phyloP scores from a whole-genome alignment of 1,139 yeast genomes.

The Yamadazyma sp. region DNA sequence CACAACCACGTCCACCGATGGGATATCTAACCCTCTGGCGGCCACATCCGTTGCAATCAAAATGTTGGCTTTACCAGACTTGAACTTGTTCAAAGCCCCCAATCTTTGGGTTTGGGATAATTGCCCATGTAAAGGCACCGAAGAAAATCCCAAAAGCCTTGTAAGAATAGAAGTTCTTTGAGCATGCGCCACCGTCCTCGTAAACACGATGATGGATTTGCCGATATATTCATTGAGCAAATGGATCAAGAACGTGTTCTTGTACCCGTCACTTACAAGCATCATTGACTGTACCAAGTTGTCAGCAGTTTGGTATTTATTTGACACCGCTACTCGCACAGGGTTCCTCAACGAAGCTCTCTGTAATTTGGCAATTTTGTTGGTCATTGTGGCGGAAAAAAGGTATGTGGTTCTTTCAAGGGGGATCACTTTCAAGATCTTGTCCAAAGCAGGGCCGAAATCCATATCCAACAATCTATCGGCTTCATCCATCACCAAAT shows the following conservation, averaged over 20 bases:
- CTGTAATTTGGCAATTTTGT: constrained; percentile 90
- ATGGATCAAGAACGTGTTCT: constrained; percentile 83
- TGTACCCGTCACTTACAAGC: constrained; percentile 90
- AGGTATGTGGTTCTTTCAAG: constrained; percentile 79
- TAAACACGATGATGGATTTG: constrained; percentile 84
- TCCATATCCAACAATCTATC: constrained; percentile 95
- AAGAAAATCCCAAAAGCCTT: constrained; percentile 79
- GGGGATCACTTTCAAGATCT: constrained; percentile 85
- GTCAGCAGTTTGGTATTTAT: constrained; percentile 89
- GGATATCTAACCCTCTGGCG: constrained; percentile 96
- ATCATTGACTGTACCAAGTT: constrained; percentile 85
- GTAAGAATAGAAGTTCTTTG: constrained; percentile 85
- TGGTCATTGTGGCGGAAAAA: constrained; percentile 96
- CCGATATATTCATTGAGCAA: constrained; percentile 82
- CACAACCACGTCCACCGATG: constrained; percentile 87
- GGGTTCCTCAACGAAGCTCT: constrained; percentile 90
- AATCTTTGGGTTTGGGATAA: constrained; percentile 88
- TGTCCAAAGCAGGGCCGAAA: constrained; percentile 91
- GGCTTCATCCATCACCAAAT: constrained; percentile 94
- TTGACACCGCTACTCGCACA: constrained; percentile 85
- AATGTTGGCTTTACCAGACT: constrained; percentile 78
- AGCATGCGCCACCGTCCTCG: constrained; percentile 94
- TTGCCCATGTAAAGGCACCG: constrained; percentile 95
- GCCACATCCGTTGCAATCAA: constrained; percentile 97
- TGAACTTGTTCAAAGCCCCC: constrained; percentile 90